These are phyloP conservation scores for Chenopodium berlandieri DNA, from an alignment of 148 eudicot genomes.

Conservation along the genomic window DNA sequence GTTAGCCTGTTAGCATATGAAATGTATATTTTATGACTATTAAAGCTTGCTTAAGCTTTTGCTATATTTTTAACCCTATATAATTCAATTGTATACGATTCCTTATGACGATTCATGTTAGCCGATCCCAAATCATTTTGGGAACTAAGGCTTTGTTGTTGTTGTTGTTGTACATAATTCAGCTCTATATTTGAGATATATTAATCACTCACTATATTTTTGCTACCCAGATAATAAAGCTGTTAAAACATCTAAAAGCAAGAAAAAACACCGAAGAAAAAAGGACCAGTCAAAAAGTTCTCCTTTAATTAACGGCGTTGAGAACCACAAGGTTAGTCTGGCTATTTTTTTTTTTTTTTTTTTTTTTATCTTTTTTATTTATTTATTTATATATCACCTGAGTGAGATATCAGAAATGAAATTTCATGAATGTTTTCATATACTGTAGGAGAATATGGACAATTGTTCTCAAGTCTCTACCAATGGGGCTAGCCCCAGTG, in stretches of 20 bases:
- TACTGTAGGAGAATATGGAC: constrained; percentile 49
- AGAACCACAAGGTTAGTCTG: constrained; percentile 42
- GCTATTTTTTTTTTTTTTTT: constrained; percentile 5
- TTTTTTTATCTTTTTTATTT: not conserved
- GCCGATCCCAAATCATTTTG: no score
- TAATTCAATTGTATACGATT: no score
- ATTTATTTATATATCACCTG: not conserved
- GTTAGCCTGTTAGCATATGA: not conserved
- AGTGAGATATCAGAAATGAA: not conserved
- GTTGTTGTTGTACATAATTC: not conserved
- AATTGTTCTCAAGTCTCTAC: constrained; percentile 32
- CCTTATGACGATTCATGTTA: no score
- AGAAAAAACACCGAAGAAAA: constrained; percentile 75
- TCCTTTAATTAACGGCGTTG: constrained; percentile 36
- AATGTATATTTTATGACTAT: not conserved
- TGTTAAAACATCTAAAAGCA: constrained; percentile 51
- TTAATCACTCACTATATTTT: not conserved
- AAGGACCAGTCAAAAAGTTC: constrained; percentile 64
- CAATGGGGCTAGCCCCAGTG: constrained; percentile 25
- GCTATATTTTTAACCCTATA: not conserved
- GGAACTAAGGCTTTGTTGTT: no score
- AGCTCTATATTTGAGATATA: not conserved
- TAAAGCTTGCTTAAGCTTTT: not conserved
- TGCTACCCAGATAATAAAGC: constrained; percentile 56
- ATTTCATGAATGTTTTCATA: constrained; percentile 4